Percentiles rank a stretch among this genome's conserved stretches.
These are phyloP conservation scores for Tolypocladium sp. DNA, from an alignment of 2,329 filamentous ascomycete species.

Conservation along the genomic window DNA sequence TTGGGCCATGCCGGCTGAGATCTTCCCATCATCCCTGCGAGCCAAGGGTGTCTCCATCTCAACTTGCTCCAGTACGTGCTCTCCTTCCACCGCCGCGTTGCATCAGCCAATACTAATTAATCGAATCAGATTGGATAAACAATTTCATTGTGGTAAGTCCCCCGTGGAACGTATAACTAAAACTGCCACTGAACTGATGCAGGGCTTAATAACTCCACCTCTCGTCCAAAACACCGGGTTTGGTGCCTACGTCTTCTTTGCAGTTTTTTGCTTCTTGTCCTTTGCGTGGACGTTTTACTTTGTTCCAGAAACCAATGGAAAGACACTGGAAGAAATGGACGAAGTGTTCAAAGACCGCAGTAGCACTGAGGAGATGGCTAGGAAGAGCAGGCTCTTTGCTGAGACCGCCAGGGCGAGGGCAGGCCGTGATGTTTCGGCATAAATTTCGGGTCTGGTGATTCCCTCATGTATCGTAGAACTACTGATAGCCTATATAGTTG, in stretches of 20 bases:
- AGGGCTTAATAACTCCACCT: slow-evolving; percentile 47
- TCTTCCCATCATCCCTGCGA: slow-evolving; percentile 51
- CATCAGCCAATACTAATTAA: too few relatives aligned
- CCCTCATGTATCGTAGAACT: too few relatives aligned
- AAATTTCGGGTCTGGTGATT: too few relatives aligned
- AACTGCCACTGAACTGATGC: too few relatives aligned
- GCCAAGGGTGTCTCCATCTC: slow-evolving; percentile 55
- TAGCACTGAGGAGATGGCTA: slow-evolving; percentile 10
- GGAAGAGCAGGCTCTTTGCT: slow-evolving; percentile 1
- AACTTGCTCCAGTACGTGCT: slow-evolving; percentile 37
- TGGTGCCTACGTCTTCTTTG: slow-evolving; percentile 51
- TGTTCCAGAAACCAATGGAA: slow-evolving; percentile 48
- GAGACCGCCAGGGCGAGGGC: slow-evolving; percentile 1
- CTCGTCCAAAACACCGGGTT: slow-evolving; percentile 40
- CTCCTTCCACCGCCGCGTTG: fast-evolving
- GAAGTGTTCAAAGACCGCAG: slow-evolving; percentile 18
- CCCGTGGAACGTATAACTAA: slow-evolving; percentile 28
- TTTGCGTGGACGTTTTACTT: slow-evolving; percentile 40
- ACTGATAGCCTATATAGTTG: too few relatives aligned
- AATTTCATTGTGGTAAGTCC: slow-evolving; percentile 46
- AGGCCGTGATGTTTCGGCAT: neutral
- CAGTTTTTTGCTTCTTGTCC: slow-evolving; percentile 49
- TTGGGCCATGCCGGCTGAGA: slow-evolving; percentile 42
- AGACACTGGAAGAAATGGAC: slow-evolving; percentile 47
- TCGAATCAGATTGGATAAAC: slow-evolving; percentile 40